Evolutionary conservation across 352 stramenopile species (phyloP), one percentile per base, ranked within the genome.

Genomic region (Phytophthora fragariae): DNA sequence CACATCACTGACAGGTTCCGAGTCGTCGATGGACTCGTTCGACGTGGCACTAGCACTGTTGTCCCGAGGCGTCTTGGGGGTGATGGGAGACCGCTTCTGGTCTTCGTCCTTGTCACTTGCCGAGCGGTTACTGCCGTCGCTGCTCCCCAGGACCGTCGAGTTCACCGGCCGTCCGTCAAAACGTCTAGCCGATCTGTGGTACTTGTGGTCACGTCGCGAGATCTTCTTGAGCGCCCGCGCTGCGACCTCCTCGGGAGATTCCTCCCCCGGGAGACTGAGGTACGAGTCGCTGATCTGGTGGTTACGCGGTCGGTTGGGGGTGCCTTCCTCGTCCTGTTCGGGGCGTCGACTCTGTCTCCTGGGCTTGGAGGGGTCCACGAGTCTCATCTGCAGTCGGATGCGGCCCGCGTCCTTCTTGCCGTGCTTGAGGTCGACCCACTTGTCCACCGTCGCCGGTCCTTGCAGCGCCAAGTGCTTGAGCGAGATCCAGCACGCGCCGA

Each of bases 351-450:
- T 62, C 41, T 68, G 65, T 68, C 70, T 53, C 33, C 49, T 77
- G 12, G 67, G 21, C 29, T 12, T 49, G 0, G 62, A 72, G 7
- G 66, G 55, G 8, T 80, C 75, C 6, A 89, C 61, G 44, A 94
- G 74, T 62, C 86, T 85, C 65, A 93, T 37, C 74, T 94, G 88
- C 37, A 94, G 75, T 63, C 88, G 79, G 50, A 94, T 79, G 9
- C 82, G 76, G 11, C 88, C 88, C 7, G 82, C 88, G 50, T 82
- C 67, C 21, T 85, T 88, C 62, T 89, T 90, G 47, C 82, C 80
- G 37, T 77, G 76, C 29, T 73, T 68, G 31, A 94, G 72, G 33
- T 87, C 69, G 54, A 94, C 59, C 86, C 86, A 93, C 39, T 73
- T 81, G 71, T 94, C 88, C 44, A 81, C 63, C 0, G 81, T 90